A percentile compares a stretch with the other conserved stretches of the same genome.
These are phyloP conservation scores for Juglanconis juglandina DNA, from an alignment of 2,329 filamentous ascomycete genomes.

Conservation along the genomic window DNA sequence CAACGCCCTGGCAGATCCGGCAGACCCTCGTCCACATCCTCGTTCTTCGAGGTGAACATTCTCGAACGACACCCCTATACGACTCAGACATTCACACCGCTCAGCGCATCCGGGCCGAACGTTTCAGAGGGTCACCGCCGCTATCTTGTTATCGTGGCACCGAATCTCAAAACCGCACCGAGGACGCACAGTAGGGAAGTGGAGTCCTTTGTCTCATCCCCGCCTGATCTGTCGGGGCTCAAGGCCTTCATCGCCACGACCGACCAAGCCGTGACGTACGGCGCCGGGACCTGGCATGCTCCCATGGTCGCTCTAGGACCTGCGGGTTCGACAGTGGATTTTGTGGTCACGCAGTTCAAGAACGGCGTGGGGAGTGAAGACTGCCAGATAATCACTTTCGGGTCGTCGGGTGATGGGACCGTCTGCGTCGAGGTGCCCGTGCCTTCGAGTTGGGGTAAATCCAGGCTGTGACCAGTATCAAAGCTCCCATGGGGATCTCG, in stretches of 20 bases:
- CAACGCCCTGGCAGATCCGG: neutral
- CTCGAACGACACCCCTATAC: conserved; percentile 93
- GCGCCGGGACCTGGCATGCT: conserved; percentile 88
- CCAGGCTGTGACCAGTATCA: neutral
- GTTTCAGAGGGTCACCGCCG: conserved; percentile 33
- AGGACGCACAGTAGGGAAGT: neutral
- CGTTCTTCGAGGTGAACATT: conserved; percentile 63
- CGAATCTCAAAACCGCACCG: conserved; percentile 48
- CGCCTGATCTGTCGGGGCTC: conserved; percentile 69
- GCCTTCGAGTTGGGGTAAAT: neutral
- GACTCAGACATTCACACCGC: conserved; percentile 85
- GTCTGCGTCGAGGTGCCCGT: conserved; percentile 5
- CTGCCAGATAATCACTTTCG: conserved; percentile 72
- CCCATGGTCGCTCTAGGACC: conserved; percentile 85
- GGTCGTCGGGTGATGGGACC: conserved; percentile 5
- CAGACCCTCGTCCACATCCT: conserved; percentile 13
- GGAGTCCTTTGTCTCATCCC: conserved; percentile 1
- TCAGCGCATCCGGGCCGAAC: conserved; percentile 41
- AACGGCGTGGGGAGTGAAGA: conserved; percentile 82
- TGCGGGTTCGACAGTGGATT: conserved; percentile 62
- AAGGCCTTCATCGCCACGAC: conserved; percentile 76
- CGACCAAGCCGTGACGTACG: conserved; percentile 86
- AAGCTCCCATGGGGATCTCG: too few species aligned
- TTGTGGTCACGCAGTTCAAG: conserved; percentile 83
- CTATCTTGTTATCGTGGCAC: conserved; percentile 88